These are phyloP conservation scores for Globisporangium echinulatum DNA, from an alignment of 352 stramenopile species.

Conservation along the genomic window DNA sequence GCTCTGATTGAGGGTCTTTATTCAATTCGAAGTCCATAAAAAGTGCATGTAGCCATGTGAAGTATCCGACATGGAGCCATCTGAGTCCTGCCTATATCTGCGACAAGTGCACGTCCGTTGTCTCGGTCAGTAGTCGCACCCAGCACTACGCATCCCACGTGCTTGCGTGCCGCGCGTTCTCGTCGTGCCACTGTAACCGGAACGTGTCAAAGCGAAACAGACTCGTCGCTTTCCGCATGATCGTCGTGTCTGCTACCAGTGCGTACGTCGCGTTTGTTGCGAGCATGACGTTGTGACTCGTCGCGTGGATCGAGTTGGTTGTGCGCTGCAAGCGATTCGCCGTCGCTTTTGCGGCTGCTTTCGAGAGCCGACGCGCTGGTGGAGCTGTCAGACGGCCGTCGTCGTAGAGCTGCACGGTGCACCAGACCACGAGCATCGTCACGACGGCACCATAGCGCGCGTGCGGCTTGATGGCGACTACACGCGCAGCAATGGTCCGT, in stretches of 20 bases:
- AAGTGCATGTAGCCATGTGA: not conserved
- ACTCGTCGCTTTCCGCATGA: slow-evolving; percentile 47
- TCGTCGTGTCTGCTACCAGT: slow-evolving; percentile 54
- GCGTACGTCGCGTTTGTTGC: slow-evolving; percentile 14
- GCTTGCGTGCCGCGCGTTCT: slow-evolving; percentile 44
- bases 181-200: slow-evolving; percentile 63
- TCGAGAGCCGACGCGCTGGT: slow-evolving; percentile 10
- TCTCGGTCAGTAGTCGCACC: no score
- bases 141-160: slow-evolving; percentile 31
- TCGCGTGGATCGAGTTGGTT: slow-evolving; percentile 27
- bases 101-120: no score
- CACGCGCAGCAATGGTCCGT: slow-evolving; percentile 66
- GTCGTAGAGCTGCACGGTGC: slow-evolving; percentile 74
- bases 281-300: slow-evolving; percentile 24
- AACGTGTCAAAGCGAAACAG: slow-evolving; percentile 80
- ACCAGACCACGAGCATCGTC: slow-evolving; percentile 66
- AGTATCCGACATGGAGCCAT: no score
- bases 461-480: slow-evolving; percentile 36
- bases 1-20: no score
- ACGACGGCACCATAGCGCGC: slow-evolving; percentile 47
- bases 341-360: slow-evolving; percentile 11
- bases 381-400: slow-evolving; percentile 5
- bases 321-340: slow-evolving; percentile 9
- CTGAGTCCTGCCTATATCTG: no score
- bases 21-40: not conserved